Conservation (phyloP, 2,329 filamentous ascomycete species). For the Botrytis deweyae region DNA sequence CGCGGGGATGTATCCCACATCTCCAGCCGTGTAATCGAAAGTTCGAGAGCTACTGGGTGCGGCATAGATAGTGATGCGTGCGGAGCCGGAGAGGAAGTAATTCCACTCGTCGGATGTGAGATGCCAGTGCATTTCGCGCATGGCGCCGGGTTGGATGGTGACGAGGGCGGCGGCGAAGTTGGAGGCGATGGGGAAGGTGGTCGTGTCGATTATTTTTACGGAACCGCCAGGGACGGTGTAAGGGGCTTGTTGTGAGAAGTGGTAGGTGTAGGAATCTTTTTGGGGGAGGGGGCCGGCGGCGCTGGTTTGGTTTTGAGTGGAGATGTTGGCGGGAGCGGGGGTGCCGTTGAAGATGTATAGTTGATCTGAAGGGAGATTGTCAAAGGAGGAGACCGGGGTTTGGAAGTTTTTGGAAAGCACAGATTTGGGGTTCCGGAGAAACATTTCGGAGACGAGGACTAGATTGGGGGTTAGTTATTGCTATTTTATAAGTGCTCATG, state of each 20-base stretch:
- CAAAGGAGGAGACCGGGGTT: constrained; percentile 48
- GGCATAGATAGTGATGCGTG: constrained; percentile 20
- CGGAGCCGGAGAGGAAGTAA: constrained; percentile 20
- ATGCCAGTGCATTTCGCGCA: constrained; percentile 66
- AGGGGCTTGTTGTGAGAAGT: constrained; percentile 47
- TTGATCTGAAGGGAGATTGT: constrained; percentile 47
- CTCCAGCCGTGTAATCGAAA: constrained; percentile 47
- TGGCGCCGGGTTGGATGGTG: constrained; percentile 59
- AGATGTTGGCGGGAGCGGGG: constrained; percentile 46
- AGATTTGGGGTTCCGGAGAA: constrained; percentile 39
- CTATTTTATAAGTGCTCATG: not conserved
- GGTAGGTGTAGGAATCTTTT: constrained; percentile 48
- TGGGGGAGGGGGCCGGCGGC: constrained; percentile 43
- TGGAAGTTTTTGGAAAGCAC: constrained; percentile 57
- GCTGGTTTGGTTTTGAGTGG: constrained; percentile 48
- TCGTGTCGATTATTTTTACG: constrained; percentile 59
- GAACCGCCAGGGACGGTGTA: constrained; percentile 54
- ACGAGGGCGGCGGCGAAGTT: constrained; percentile 58
- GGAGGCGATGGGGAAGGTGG: constrained; percentile 55
- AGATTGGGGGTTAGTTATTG: not conserved
- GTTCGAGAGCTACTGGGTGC: constrained; percentile 41
- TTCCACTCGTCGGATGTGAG: constrained; percentile 37
- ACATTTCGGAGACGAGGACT: constrained; percentile 45
- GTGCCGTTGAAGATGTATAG: constrained; percentile 56
- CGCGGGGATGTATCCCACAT: constrained; percentile 58